Evolutionary conservation across 768 basidiomycete species (phyloP).

Genomic region (Strobilomyces confusus): DNA sequence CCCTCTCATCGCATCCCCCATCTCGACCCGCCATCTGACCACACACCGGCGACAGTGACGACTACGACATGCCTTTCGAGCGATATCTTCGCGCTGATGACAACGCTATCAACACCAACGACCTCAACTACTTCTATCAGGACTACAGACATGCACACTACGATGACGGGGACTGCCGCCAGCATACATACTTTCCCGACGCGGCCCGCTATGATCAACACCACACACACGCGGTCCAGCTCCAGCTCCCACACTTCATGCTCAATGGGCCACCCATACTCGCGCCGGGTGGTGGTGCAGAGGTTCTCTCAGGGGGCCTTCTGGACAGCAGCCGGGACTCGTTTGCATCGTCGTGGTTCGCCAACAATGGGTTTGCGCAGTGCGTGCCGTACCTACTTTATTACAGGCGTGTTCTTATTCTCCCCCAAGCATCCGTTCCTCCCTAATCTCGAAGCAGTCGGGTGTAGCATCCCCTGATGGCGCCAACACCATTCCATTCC

Average conservation of each 20-base stretch:
- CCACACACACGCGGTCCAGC: conserved; percentile 34
- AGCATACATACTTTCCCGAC: conserved; percentile 1
- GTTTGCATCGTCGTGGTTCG: conserved; percentile 46
- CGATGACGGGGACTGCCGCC: conserved; percentile 16
- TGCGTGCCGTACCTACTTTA: conserved; percentile 8
- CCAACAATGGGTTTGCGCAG: conserved; percentile 41
- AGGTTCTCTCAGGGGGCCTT: conserved; percentile 55
- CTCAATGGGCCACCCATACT: conserved; percentile 54
- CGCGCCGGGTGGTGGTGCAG: conserved; percentile 70
- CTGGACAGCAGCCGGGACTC: conserved; percentile 19
- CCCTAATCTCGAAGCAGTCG: conserved; percentile 17
- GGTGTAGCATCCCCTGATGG: not conserved
- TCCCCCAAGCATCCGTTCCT: conserved; percentile 20
- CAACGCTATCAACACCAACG: not conserved
- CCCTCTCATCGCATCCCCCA: too few relatives aligned
- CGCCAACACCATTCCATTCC: not conserved
- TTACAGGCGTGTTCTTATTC: conserved; percentile 10
- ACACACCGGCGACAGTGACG: conserved; percentile 1
- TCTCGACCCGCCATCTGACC: not conserved
- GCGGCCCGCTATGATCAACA: conserved; percentile 1
- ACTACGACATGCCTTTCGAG: conserved; percentile 38
- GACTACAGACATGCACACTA: conserved; percentile 7
- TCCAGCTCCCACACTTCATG: conserved; percentile 69
- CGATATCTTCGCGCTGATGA: conserved; percentile 35
- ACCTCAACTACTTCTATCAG: conserved; percentile 11